Conservation (phyloP, 495 filamentous ascomycete genomes). For the Trichoderma asperelloides region DNA sequence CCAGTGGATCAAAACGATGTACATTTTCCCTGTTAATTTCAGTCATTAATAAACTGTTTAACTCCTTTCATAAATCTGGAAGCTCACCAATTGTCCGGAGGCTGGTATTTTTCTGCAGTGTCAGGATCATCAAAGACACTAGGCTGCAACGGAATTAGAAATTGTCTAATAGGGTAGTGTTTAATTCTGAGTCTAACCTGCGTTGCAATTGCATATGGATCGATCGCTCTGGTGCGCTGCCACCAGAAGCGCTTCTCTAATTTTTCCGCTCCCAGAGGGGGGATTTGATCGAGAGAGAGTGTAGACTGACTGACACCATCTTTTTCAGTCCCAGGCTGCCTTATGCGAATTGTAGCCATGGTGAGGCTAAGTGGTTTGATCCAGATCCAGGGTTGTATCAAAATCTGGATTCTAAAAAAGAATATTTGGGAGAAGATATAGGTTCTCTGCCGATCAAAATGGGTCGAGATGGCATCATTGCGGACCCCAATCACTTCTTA, state of each 20-base stretch:
- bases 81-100: conserved; percentile 26
- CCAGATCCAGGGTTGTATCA: neutral
- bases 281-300: conserved; percentile 12
- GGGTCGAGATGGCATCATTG: neutral
- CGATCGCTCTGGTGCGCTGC: conserved; percentile 30
- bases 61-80: too few relatives aligned
- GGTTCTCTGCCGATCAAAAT: neutral
- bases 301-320: neutral
- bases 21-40: conserved; percentile 30
- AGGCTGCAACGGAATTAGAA: conserved; percentile 11
- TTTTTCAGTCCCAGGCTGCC: neutral
- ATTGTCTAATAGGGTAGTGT: neutral
- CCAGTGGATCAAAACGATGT: conserved; percentile 46
- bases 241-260: conserved; percentile 37
- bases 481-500: neutral
- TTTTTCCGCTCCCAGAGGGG: conserved; percentile 29
- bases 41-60: too few relatives aligned
- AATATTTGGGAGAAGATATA: neutral
- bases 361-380: neutral
- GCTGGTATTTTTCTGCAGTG: conserved; percentile 27
- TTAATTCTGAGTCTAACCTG: conserved; percentile 16
- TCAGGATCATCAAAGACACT: conserved; percentile 39
- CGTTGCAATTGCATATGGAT: conserved; percentile 49
- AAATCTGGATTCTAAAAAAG: neutral
- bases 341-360: neutral